These are phyloP conservation scores for Ajuga chamaepitys DNA, from an alignment of 257 asterid species.

Conservation along the genomic window DNA sequence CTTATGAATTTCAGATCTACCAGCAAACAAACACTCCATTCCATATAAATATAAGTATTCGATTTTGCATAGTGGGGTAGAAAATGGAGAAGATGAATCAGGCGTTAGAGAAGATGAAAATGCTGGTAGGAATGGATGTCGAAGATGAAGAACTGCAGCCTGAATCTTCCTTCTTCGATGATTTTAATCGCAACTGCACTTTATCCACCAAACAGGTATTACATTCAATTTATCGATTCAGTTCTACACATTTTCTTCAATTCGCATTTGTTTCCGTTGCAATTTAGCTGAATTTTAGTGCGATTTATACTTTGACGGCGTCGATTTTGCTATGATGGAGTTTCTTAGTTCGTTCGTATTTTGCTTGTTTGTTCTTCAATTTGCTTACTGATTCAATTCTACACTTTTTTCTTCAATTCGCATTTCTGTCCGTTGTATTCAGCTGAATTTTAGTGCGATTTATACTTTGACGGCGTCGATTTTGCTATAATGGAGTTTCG, in stretches of 20 bases:
- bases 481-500: no score
- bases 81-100: conserved; percentile 82
- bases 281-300: not conserved
- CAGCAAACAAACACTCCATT: not conserved
- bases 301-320: not conserved
- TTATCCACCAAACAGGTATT: conserved; percentile 86
- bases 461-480: no score
- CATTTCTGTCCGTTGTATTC: no score
- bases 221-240: not conserved
- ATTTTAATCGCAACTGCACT: conserved; percentile 84
- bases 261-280: not conserved
- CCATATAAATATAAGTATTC: not conserved
- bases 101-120: conserved; percentile 92
- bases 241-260: not conserved
- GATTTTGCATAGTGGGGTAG: not conserved
- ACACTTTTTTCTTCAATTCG: not conserved
- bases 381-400: not conserved
- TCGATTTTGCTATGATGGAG: not conserved
- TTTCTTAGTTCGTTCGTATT: not conserved
- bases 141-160: conserved; percentile 65
- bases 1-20: conserved; percentile 22
- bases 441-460: no score
- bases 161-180: conserved; percentile 67
- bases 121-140: conserved; percentile 94
- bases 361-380: no score